Evolutionary conservation across 768 basidiomycete genomes (phyloP), one percentile per base, ranked within the genome.

Genomic region (Suillus tomentosus): DNA sequence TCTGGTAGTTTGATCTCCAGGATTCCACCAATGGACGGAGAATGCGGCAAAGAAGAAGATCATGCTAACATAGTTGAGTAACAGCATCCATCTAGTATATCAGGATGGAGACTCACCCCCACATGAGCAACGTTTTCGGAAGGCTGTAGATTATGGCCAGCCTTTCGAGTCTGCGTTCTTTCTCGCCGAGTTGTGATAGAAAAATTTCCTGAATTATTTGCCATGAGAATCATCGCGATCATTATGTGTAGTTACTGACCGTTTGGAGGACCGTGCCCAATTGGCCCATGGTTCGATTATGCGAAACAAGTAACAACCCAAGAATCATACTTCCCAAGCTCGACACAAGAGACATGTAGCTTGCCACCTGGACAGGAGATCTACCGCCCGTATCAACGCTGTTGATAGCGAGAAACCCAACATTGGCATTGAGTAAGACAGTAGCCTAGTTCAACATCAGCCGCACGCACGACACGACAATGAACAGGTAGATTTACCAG

Each of bases 391-490:
- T 19, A 40, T 65, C 79, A 53, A 81, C 77, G 39, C 74, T 75
- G n/a, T 79, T 80, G 37, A 87, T 85, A 14, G 83, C 80, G 13
- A 87, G 71, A 68, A 85, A 85, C 0, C 81, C 81, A 1, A 87
- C 81, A 59, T 85, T 85, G 2, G 82, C 82, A 31, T 79, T 80
- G 9, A 86, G 70, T 37, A 87, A 71, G 8, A 86, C 82, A 2
- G 82, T 83, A 1, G 78, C 79, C 84, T 86, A 39, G 24, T 27
- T 58, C 17, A 2, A 11, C 10, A 27, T 58, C 17, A 58, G 13
- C 42, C 13, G 22, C 24, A 58, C 17, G 39, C 14, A 17, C 15
- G 24, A 10, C 5, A 24, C 24, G 10, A 19, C 2, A 48, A 36
- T 15, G 7, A 31, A 40, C 14, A 14, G 7, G n/a, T 58, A 5